phyloP scores from a whole-genome alignment of 495 filamentous ascomycete genomes.

The Hypoxylon trugodes region DNA sequence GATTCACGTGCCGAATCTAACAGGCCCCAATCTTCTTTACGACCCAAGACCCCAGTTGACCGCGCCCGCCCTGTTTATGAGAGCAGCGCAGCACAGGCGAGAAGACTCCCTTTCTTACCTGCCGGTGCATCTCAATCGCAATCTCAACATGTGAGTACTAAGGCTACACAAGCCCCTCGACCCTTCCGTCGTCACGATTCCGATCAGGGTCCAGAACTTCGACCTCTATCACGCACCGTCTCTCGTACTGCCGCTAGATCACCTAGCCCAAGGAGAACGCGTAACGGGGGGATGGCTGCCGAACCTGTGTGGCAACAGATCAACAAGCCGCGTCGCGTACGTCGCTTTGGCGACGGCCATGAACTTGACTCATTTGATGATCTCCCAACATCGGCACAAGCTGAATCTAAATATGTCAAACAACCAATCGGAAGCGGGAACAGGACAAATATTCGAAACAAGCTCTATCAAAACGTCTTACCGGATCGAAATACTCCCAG shows the following conservation, averaged over 20 bases:
- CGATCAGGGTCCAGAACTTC: conserved; percentile 62
- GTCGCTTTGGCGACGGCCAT: conserved; percentile 89
- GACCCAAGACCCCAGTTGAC: conserved; percentile 80
- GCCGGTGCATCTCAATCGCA: conserved; percentile 75
- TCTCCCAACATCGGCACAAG: conserved; percentile 83
- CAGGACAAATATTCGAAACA: conserved; percentile 69
- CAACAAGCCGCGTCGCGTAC: conserved; percentile 74
- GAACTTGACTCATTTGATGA: conserved; percentile 96
- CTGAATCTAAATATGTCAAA: conserved; percentile 83
- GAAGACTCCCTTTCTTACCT: conserved; percentile 81
- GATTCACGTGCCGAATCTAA: conserved; percentile 43
- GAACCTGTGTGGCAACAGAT: conserved; percentile 63
- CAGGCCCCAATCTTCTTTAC: conserved; percentile 54
- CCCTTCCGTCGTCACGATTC: conserved; percentile 79
- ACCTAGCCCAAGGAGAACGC: conserved; percentile 60
- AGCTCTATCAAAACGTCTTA: conserved; percentile 65
- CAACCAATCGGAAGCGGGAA: conserved; percentile 76
- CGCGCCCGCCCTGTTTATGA: conserved; percentile 61
- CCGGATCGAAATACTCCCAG: conserved; percentile 62
- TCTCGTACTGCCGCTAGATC: conserved; percentile 63
- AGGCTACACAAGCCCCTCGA: conserved; percentile 72
- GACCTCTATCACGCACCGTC: conserved; percentile 63
- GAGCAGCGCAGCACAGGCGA: conserved; percentile 58
- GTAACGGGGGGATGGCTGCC: conserved; percentile 50
- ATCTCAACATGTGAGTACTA: conserved; percentile 81